phyloP scores from a whole-genome alignment of 2,329 filamentous ascomycete species.

The Alternaria panax region DNA sequence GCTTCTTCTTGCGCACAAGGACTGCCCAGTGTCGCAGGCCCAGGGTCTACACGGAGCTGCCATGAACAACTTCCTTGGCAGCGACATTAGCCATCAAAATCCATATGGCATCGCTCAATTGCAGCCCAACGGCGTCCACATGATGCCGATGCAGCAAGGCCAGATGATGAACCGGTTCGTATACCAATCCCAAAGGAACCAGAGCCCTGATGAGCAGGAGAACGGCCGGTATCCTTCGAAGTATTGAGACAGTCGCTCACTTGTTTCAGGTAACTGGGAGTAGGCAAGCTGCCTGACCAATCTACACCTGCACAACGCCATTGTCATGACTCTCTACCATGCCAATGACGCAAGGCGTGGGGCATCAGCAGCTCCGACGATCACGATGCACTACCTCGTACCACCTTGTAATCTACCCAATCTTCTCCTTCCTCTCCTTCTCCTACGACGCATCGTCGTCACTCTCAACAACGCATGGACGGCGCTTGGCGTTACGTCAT shows the following conservation, averaged over 20 bases:
- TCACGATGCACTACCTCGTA: slow-evolving; percentile 23
- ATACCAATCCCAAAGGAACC: slow-evolving; percentile 32
- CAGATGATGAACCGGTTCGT: slow-evolving; percentile 51
- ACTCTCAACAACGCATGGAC: slow-evolving; percentile 35
- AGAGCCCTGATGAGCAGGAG: slow-evolving; percentile 37
- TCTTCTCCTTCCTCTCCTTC: slow-evolving; percentile 32
- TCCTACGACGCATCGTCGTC: slow-evolving; percentile 28
- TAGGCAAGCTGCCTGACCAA: slow-evolving; percentile 23
- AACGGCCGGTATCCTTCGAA: slow-evolving; percentile 36
- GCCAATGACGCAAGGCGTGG: slow-evolving; percentile 13
- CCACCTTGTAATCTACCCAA: slow-evolving; percentile 40
- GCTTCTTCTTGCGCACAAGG: slow-evolving; percentile 89
- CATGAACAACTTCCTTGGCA: slow-evolving; percentile 59
- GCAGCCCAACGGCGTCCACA: slow-evolving; percentile 51
- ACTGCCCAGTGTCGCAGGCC: slow-evolving; percentile 89
- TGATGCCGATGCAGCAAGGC: slow-evolving; percentile 51
- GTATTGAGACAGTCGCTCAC: slow-evolving; percentile 40
- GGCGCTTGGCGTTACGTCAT: slow-evolving; percentile 43
- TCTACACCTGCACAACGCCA: slow-evolving; percentile 10
- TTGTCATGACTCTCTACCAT: slow-evolving; percentile 15
- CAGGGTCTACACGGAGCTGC: slow-evolving; percentile 70
- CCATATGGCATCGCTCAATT: slow-evolving; percentile 59
- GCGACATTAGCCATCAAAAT: slow-evolving; percentile 55
- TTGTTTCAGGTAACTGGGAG: slow-evolving; percentile 39
- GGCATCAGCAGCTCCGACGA: slow-evolving; percentile 13